These are phyloP conservation scores for Mortierella antarctica DNA, from an alignment of 192 early-diverging fungal genomes.

Conservation along the genomic window DNA sequence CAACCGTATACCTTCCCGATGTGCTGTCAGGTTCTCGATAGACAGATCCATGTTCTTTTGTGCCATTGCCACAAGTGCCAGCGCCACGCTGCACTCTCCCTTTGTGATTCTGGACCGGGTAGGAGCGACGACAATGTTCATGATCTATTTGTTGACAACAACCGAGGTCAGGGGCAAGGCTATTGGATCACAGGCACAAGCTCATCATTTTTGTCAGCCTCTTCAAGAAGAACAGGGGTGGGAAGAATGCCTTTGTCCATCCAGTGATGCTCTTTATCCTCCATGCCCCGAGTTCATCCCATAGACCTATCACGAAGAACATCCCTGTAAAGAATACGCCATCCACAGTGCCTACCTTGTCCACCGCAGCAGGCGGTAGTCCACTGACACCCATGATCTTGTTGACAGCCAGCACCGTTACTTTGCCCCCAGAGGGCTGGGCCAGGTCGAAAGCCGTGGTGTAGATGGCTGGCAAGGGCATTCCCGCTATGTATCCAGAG, in stretches of 20 bases:
- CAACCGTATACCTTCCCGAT: slow-evolving; percentile 63
- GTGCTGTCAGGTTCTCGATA: slow-evolving; percentile 68
- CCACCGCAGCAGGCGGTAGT: slow-evolving; percentile 53
- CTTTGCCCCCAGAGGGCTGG: slow-evolving; percentile 52
- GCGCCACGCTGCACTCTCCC: slow-evolving; percentile 75
- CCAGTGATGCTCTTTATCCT: no score
- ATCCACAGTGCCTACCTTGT: slow-evolving; percentile 49
- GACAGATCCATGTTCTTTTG: slow-evolving; percentile 83
- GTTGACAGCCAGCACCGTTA: slow-evolving; percentile 58
- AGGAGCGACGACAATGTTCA: slow-evolving; percentile 58
- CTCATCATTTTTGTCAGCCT: slow-evolving; percentile 1
- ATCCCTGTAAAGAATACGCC: no score
- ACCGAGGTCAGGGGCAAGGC: background rate
- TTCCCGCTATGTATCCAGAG: slow-evolving; percentile 10
- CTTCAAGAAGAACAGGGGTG: slow-evolving; percentile 11
- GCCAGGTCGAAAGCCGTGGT: slow-evolving; percentile 57
- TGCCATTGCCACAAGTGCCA: slow-evolving; percentile 77
- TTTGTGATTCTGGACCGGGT: slow-evolving; percentile 59
- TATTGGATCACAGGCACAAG: slow-evolving; percentile 4
- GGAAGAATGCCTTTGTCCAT: no score
- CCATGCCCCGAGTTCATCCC: no score
- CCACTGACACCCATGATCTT: slow-evolving; percentile 54
- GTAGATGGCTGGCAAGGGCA: slow-evolving; percentile 58
- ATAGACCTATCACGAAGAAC: no score
- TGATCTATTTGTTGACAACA: slow-evolving; percentile 48